Evolutionary conservation across 1,284 basidiomycete genomes (phyloP).

Genomic region (Cerioporus squamosus): DNA sequence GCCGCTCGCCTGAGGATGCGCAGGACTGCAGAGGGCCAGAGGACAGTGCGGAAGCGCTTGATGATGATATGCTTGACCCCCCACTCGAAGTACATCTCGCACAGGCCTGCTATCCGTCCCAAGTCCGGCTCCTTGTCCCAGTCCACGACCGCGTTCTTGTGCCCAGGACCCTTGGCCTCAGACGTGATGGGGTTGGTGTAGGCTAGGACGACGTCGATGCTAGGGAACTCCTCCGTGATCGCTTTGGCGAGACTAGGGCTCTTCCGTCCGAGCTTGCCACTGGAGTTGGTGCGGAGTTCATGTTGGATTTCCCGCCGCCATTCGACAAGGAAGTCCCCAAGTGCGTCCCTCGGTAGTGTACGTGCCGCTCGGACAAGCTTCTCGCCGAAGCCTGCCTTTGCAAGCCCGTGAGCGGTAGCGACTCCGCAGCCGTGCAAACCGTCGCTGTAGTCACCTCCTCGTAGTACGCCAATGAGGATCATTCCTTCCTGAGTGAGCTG

Average conservation of each 20-base stretch:
- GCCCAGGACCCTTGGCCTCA: conserved; percentile 52
- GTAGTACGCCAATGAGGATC: conserved; percentile 85
- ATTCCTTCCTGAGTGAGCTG: conserved; percentile 74
- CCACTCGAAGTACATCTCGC: conserved; percentile 91
- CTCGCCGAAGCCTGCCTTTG: conserved; percentile 74
- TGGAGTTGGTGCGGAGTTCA: conserved; percentile 76
- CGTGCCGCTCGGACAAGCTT: conserved; percentile 64
- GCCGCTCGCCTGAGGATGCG: conserved; percentile 66
- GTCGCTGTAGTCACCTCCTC: conserved; percentile 90
- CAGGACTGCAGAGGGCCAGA: conserved; percentile 73
- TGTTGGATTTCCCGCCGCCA: conserved; percentile 70
- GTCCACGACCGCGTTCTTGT: conserved; percentile 39
- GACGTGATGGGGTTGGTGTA: conserved; percentile 81
- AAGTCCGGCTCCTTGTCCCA: conserved; percentile 75
- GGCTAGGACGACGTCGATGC: conserved; percentile 68
- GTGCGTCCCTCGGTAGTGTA: conserved; percentile 47
- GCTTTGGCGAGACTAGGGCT: conserved; percentile 61
- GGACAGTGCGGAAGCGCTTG: conserved; percentile 76
- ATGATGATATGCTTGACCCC: conserved; percentile 79
- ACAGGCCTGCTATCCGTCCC: conserved; percentile 71
- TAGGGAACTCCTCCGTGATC: conserved; percentile 67
- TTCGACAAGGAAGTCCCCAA: conserved; percentile 57
- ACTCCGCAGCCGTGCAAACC: conserved; percentile 69
- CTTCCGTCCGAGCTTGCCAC: conserved; percentile 63
- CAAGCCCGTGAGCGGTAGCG: conserved; percentile 68